These are phyloP conservation scores for Metschnikowia matae DNA, from an alignment of 805 yeast species.

Conservation along the genomic window DNA sequence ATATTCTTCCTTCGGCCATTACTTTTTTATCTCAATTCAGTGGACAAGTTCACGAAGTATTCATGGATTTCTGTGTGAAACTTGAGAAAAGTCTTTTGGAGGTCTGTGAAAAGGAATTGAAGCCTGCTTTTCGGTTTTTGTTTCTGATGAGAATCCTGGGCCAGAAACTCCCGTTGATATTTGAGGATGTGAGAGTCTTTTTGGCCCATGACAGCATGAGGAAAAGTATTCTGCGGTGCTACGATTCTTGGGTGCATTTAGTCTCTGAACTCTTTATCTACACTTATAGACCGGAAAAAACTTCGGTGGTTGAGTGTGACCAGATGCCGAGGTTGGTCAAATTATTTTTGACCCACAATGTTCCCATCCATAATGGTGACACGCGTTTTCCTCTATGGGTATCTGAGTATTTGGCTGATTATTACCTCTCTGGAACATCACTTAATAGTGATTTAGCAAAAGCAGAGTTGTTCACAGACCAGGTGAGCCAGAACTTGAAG, in stretches of 20 bases:
- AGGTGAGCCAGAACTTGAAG: neutral
- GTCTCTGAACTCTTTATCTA: neutral
- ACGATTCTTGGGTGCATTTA: neutral
- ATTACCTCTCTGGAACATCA: constrained; percentile 11
- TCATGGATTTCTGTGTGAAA: neutral
- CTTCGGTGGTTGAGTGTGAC: neutral
- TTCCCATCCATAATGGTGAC: neutral
- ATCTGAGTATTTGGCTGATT: constrained; percentile 14
- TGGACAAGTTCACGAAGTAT: neutral
- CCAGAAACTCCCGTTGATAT: neutral
- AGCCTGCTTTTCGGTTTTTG: neutral
- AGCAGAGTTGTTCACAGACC: neutral
- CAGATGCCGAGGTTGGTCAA: neutral
- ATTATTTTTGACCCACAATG: constrained; percentile 2
- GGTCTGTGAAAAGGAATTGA: neutral
- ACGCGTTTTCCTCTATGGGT: constrained; percentile 7
- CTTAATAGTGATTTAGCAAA: neutral
- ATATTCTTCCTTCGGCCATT: neutral
- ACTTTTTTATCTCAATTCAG: neutral
- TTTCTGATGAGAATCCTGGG: neutral
- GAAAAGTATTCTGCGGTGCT: neutral
- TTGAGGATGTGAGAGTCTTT: neutral
- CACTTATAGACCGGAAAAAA: neutral
- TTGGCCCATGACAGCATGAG: neutral
- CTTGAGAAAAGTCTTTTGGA: neutral